Conservation (phyloP, 345 rosid species). For the Crucihimalaya himalaica region DNA sequence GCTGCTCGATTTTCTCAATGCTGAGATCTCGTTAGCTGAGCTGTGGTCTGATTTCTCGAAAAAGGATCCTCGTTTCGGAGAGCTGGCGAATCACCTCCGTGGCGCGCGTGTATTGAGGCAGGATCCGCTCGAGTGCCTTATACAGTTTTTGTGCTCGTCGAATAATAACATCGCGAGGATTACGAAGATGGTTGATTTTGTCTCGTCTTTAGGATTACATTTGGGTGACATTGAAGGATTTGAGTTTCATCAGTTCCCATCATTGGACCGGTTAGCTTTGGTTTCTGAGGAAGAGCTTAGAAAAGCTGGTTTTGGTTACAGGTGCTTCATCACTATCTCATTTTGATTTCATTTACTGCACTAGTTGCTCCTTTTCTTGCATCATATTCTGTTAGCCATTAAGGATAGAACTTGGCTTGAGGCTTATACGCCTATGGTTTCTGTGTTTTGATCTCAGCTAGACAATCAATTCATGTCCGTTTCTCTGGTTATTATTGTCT, state of each 20-base stretch:
- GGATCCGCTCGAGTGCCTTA: constrained; percentile 86
- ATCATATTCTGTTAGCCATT: background rate
- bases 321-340: constrained; percentile 47
- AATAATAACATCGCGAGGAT: constrained; percentile 87
- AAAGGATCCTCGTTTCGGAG: constrained; percentile 67
- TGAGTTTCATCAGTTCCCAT: constrained; percentile 81
- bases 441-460: constrained; percentile 6
- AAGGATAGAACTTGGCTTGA: background rate
- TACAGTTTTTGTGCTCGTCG: constrained; percentile 91
- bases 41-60: constrained; percentile 67
- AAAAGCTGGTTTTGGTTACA: constrained; percentile 88
- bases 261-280: constrained; percentile 59
- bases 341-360: background rate
- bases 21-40: constrained; percentile 51
- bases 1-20: constrained; percentile 79
- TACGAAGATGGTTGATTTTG: constrained; percentile 83
- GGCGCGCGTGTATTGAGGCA: constrained; percentile 95
- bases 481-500: constrained; percentile 13
- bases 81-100: constrained; percentile 55
- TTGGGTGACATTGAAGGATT: constrained; percentile 70
- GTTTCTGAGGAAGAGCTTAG: constrained; percentile 74
- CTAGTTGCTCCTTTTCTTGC: background rate
- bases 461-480: background rate
- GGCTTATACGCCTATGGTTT: background rate
- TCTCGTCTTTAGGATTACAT: constrained; percentile 65